Evolutionary conservation across 2,329 filamentous ascomycete genomes (phyloP).

Genomic region (Trichoderma arundinaceum): DNA sequence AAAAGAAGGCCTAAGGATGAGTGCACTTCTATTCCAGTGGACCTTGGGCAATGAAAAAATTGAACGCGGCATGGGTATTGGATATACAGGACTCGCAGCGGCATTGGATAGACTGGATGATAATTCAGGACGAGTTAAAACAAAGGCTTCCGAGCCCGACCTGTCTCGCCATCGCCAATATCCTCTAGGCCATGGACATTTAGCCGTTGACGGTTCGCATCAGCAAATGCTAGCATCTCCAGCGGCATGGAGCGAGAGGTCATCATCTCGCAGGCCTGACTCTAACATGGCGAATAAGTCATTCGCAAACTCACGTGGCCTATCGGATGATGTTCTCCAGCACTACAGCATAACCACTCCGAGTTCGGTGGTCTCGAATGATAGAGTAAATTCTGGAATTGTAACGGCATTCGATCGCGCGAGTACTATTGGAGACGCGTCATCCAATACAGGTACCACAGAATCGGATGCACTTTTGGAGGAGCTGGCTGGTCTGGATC

Average conservation of each 20-base stretch:
- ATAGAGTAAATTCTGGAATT: conserved; percentile 4
- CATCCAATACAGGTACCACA: conserved; percentile 10
- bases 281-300: conserved; percentile 18
- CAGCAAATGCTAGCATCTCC: conserved; percentile 8
- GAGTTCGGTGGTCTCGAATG: conserved; percentile 10
- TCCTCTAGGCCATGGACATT: background rate
- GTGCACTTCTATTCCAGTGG: conserved; percentile 69
- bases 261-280: conserved; percentile 19
- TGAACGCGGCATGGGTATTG: conserved; percentile 66
- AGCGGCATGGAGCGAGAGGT: conserved; percentile 21
- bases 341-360: conserved; percentile 19
- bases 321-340: conserved; percentile 10
- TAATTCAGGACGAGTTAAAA: conserved; percentile 8
- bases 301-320: conserved; percentile 6
- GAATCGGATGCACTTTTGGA: conserved; percentile 24
- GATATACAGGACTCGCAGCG: conserved; percentile 69
- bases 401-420: conserved; percentile 11
- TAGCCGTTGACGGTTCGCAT: conserved; percentile 2
- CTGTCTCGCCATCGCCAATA: conserved; percentile 13
- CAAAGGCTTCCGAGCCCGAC: conserved; percentile 24
- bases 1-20: conserved; percentile 67
- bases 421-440: conserved; percentile 23
- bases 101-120: conserved; percentile 58
- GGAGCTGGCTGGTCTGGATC: conserved; percentile 17
- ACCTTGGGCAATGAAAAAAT: conserved; percentile 63